phyloP scores from a whole-genome alignment of 176 grass and related monocot genomes.

The Chrysopogon serrulatus region DNA sequence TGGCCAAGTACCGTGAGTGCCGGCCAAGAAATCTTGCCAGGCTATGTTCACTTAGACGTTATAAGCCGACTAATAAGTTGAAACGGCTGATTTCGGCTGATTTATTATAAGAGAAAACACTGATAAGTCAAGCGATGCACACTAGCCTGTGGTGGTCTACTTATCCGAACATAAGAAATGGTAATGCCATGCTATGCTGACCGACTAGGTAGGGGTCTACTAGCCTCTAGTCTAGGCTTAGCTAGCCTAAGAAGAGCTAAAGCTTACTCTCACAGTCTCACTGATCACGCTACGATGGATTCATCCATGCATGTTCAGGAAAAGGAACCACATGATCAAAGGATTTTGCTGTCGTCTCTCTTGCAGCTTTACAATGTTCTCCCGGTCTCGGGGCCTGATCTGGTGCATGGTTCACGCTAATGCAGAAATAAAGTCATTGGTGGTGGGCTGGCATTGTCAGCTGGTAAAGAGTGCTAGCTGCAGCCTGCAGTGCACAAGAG shows the following conservation, averaged over 20 bases:
- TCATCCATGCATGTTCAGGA: background rate
- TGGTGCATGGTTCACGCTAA: background rate
- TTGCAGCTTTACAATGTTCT: constrained; percentile 16
- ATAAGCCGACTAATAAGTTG: too few species aligned
- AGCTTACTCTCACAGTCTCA: background rate
- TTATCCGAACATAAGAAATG: too few species aligned
- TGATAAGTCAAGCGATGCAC: too few species aligned
- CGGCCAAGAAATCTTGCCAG: too few species aligned
- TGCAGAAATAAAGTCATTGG: background rate
- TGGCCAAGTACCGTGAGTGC: too few species aligned
- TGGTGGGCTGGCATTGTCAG: background rate
- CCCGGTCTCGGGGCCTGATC: background rate
- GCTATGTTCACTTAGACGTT: too few species aligned
- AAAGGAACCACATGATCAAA: background rate
- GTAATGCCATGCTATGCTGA: too few species aligned
- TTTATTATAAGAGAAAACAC: too few species aligned
- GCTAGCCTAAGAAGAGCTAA: background rate
- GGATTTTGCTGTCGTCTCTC: constrained; percentile 1
- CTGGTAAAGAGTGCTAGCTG: background rate
- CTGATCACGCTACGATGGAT: background rate
- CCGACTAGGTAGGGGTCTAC: too few species aligned
- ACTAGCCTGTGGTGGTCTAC: too few species aligned
- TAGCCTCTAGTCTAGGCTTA: too few species aligned
- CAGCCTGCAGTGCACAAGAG: background rate
- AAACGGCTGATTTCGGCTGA: too few species aligned